Evolutionary conservation across 371 early-diverging fungal genomes (phyloP).

Genomic region (Mucor saturninus): DNA sequence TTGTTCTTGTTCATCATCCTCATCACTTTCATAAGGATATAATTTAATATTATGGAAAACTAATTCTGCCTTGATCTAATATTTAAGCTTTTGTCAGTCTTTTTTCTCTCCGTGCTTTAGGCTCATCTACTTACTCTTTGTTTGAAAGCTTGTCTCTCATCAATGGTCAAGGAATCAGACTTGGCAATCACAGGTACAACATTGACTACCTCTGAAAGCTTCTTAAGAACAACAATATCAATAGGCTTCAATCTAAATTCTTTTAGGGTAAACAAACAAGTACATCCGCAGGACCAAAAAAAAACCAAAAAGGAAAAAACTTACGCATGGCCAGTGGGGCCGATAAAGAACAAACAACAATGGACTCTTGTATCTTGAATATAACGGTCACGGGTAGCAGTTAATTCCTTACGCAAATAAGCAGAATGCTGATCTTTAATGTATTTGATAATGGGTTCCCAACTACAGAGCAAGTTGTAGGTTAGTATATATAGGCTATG

Average conservation of each 20-base stretch:
- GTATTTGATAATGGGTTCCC: conserved; percentile 90
- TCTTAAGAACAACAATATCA: conserved; percentile 77
- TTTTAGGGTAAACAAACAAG: conserved; percentile 12
- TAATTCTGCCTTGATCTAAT: conserved; percentile 87
- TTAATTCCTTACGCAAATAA: conserved; percentile 86
- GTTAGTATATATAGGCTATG: not conserved
- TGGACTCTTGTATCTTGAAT: conserved; percentile 88
- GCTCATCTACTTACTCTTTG: conserved; percentile 50
- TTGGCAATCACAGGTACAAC: conserved; percentile 89
- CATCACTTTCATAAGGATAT: conserved; percentile 87
- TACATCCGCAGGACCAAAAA: not conserved
- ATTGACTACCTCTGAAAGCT: conserved; percentile 75
- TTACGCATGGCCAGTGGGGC: conserved; percentile 79
- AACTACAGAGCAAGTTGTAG: conserved; percentile 43
- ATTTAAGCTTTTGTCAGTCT: too few relatives aligned
- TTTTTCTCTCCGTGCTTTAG: not conserved
- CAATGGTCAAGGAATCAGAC: conserved; percentile 82
- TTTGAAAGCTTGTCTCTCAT: conserved; percentile 78
- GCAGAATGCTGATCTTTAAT: conserved; percentile 92
- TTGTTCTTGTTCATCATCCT: conserved; percentile 81
- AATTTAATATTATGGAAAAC: conserved; percentile 88
- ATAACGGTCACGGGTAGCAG: conserved; percentile 82
- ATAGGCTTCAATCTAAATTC: conserved; percentile 71
- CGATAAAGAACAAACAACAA: conserved; percentile 79
- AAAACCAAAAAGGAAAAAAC: conserved; percentile 19